Evolutionary conservation across 2,329 filamentous ascomycete species (phyloP).

Genomic region (Clarireedia hainanense): DNA sequence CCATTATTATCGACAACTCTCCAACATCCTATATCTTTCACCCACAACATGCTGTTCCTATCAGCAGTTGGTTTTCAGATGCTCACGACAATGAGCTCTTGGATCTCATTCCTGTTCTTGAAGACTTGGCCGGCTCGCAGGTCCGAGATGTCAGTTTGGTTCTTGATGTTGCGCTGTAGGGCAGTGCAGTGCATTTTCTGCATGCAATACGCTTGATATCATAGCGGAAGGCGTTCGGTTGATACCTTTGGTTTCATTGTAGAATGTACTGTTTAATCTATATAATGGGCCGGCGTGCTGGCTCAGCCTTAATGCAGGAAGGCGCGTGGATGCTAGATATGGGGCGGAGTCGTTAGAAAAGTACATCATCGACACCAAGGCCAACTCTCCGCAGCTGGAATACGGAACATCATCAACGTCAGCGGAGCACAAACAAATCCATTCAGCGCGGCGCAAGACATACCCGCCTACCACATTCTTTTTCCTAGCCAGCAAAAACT

Average conservation of each 20-base stretch:
- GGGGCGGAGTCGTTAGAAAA: constrained; percentile 4
- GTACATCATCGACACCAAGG: not conserved
- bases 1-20: constrained; percentile 99
- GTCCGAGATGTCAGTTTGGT: constrained; percentile 96
- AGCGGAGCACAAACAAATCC: constrained; percentile 9
- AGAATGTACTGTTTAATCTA: constrained; percentile 34
- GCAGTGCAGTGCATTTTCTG: constrained; percentile 26
- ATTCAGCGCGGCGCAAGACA: constrained; percentile 6
- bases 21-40: constrained; percentile 99
- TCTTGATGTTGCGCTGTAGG: constrained; percentile 76
- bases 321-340: constrained; percentile 3
- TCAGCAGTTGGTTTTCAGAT: constrained; percentile 99
- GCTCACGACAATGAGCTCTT: constrained; percentile 98
- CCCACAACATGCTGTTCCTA: constrained; percentile 95
- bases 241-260: constrained; percentile 32
- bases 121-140: constrained; percentile 82
- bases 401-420: not conserved
- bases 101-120: constrained; percentile 94
- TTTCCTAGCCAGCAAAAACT: constrained; percentile 9
- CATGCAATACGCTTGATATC: constrained; percentile 30
- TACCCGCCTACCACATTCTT: constrained; percentile 14
- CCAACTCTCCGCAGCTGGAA: not conserved
- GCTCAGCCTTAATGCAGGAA: constrained; percentile 16
- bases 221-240: constrained; percentile 33
- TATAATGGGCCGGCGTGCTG: constrained; percentile 30